Evolutionary conservation across 2,329 filamentous ascomycete genomes (phyloP), one percentile per base, ranked within the genome.

Genomic region (Colletotrichum sp.): DNA sequence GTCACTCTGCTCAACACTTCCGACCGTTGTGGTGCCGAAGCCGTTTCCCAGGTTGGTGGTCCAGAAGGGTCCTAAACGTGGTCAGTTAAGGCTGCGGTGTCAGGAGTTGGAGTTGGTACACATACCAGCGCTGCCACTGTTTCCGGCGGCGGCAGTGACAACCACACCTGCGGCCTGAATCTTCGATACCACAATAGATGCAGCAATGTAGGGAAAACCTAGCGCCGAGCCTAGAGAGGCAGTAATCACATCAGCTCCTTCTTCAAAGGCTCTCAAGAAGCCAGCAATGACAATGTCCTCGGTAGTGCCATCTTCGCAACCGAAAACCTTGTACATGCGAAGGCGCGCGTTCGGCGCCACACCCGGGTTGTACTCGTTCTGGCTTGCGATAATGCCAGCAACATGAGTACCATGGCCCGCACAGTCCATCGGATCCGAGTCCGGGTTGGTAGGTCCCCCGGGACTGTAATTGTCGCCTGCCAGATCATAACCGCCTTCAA

Each of bases 331-430:
- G 79, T 87, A 87, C 66, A 83, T 82, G n/a, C 83, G 85, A 9
- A 88, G 78, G 6, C 82, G 84, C 8, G 84, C 85, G 67, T 83
- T 83, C 2, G 85, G 86, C 1, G 85, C 85, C 21, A 84, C 86
- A 52, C 86, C 86, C 48, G 82, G 82, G 75, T 86, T 84, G 24
- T 83, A 57, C 52, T 28, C 26, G 26, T 57, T 57, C 21, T 24
- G 24, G 26, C 52, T 57, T 24, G 82, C 82, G 34, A 83, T 72
- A 43, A 83, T 83, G 7, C 82, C 82, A 28, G 82, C 78, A 2
- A 83, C 80, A 55, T 83, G 81, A 18, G 81, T 82, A 28, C 82
- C 79, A 61, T 82, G 79, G 24, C 80, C 82, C 5, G 73, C 30
- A 15, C 75, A 64, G 61, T 82, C 81, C 57, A 77, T 77, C 4